Base-by-base conservation (phyloP, 805 yeast species). In the Nakazawaea anatomiae region DNA sequence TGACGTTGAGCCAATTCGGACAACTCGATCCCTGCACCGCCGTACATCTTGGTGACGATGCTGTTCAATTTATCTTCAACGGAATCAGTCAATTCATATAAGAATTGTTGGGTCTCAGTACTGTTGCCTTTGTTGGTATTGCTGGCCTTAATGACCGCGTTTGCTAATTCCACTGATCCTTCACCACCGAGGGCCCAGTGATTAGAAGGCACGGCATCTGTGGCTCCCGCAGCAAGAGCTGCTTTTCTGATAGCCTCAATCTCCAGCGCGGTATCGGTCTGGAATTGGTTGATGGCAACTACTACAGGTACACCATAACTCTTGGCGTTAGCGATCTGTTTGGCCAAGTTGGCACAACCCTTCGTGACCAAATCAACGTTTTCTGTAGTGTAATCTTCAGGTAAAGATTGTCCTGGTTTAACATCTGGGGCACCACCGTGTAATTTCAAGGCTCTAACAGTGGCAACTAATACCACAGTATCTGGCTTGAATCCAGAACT, bases 401-500 rank as follows among this genome's bases (percentile, higher is more conserved):
- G 89, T 65, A 87, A 75, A 51, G 89, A 75, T 55, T 86, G 87
- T 62, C 94, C 95, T 42, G 95, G 89, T 69, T 85, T 87, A 52
- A 87, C 92, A 60, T 85, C 90, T 46, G 94, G 89, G 48, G 90
- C 95, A 63, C 95, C 95, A 64, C 95, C 95, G 65, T 87, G 95
- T 46, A 87, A 81, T 68, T 87, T 87, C 69, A 87, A 74, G 29
- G 95, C 95, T 71, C 95, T 79, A 25, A 85, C 85, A 39, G 95
- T 87, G 48, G 95, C 94, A 54, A 87, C 95, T 59, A 87, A 76
- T 44, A 87, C 89, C 56, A 87, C 86, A 44, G 80, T 83, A 65
- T 87, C 89, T 18, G 95, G 95, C 32, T 74, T 74, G 55, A 86
- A 73, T 7, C 92, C 94, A n/a, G 89, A 82, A 8, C 90, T 77